Conservation (phyloP, 257 asterid genomes). For the Solanum sparsipilum region DNA sequence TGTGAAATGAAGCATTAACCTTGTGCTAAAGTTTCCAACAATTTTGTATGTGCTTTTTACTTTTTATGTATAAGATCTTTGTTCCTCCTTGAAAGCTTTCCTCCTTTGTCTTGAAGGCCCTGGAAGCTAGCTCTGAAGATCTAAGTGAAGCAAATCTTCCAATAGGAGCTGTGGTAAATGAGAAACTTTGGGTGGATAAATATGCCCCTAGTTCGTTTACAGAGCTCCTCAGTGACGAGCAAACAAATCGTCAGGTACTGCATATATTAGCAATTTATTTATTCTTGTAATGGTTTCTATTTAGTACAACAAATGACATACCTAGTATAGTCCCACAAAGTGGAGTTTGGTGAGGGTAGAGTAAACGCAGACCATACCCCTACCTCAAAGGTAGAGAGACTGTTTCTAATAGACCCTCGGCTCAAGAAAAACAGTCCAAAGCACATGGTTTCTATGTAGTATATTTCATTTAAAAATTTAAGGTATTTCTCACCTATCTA, state of each 20-base stretch:
- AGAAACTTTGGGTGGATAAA: constrained; percentile 95
- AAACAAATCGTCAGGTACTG: constrained; percentile 92
- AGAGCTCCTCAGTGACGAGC: constrained; percentile 97
- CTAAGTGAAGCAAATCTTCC: constrained; percentile 26
- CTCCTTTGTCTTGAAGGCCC: constrained; percentile 40
- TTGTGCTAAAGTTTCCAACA: background rate
- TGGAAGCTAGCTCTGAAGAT: constrained; percentile 58
- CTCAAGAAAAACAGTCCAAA: background rate
- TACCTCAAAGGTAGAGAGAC: background rate
- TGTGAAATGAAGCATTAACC: background rate
- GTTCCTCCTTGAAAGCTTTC: background rate
- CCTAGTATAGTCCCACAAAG: background rate
- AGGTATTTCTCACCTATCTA: background rate
- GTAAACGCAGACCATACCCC: background rate
- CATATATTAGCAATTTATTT: background rate
- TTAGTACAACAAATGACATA: background rate
- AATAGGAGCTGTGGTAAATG: constrained; percentile 31
- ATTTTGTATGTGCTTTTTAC: background rate
- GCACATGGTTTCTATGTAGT: background rate
- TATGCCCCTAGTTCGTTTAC: constrained; percentile 93
- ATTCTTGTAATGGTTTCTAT: constrained; percentile 1
- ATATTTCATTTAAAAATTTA: background rate
- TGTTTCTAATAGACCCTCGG: background rate
- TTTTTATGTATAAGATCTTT: background rate
- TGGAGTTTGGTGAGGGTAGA: background rate